Percentiles rank a stretch among this genome's conserved stretches.
Evolutionary conservation across 768 basidiomycete genomes (phyloP).

Genomic region (Rhizopogon vinicolor): DNA sequence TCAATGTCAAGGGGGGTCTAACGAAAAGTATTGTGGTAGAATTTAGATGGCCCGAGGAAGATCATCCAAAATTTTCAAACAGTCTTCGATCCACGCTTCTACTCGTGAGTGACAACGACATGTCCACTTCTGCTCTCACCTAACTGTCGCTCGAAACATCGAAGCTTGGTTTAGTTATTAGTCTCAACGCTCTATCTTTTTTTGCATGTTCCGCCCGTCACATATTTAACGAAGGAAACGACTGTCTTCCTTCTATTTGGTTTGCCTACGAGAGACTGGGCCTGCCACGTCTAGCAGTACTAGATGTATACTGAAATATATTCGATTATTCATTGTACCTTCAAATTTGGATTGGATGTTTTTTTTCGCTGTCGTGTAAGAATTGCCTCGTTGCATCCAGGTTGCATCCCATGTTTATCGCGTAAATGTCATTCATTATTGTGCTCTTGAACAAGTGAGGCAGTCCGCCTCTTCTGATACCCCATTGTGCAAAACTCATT

Average conservation of each 20-base stretch:
- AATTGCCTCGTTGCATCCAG: background rate
- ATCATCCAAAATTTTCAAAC: background rate
- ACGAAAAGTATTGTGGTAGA: background rate
- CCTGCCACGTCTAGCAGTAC: too few relatives aligned
- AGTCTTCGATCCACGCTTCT: background rate
- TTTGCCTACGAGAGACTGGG: too few relatives aligned
- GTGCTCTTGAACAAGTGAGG: background rate
- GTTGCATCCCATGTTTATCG: background rate
- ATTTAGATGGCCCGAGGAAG: background rate
- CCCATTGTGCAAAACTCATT: background rate
- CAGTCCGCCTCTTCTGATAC: background rate
- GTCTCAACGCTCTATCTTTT: too few relatives aligned
- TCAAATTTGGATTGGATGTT: background rate
- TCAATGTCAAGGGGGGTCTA: background rate
- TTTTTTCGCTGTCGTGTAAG: background rate
- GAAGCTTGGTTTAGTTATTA: too few relatives aligned
- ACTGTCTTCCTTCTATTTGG: too few relatives aligned
- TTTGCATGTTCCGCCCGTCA: too few relatives aligned
- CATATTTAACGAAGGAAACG: too few relatives aligned
- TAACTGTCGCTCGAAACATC: background rate
- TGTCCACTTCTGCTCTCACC: background rate
- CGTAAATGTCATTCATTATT: background rate
- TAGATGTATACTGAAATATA: background rate
- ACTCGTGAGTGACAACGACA: background rate
- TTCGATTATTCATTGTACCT: background rate